phyloP scores from a whole-genome alignment of 2,329 filamentous ascomycete species.

The Aspergillus intermedius region DNA sequence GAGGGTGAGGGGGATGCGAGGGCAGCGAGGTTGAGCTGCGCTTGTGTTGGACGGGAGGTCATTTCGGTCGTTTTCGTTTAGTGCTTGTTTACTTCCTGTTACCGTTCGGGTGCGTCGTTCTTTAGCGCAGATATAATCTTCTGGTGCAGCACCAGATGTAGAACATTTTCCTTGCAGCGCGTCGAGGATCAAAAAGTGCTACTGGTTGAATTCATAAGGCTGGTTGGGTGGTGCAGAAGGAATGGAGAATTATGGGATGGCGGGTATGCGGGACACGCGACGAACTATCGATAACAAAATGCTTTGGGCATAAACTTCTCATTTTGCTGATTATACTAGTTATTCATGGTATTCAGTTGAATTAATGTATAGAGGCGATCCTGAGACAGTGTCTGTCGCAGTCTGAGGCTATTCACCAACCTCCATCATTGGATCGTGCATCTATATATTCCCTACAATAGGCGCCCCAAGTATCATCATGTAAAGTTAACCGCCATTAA shows the following conservation, averaged over 20 bases:
- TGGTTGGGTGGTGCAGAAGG: neutral
- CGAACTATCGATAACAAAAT: neutral
- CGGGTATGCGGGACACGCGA: neutral
- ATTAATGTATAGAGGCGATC: no score
- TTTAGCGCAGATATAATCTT: constrained; percentile 1
- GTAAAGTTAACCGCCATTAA: no score
- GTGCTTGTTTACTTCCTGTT: neutral
- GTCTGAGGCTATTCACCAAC: neutral
- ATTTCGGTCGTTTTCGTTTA: neutral
- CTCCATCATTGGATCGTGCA: no score
- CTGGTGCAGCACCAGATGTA: constrained; percentile 7
- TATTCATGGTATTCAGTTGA: no score
- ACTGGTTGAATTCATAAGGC: neutral
- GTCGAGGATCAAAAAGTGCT: neutral
- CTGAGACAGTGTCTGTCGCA: no score
- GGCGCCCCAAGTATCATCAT: no score
- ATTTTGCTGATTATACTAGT: no score
- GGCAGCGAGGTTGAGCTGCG: constrained; percentile 19
- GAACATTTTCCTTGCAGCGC: constrained; percentile 16
- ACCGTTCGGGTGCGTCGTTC: neutral
- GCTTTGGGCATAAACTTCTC: no score
- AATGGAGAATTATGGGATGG: neutral
- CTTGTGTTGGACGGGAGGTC: constrained; percentile 15
- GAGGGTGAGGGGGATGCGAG: constrained; percentile 34
- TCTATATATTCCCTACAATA: no score